phyloP scores from a whole-genome alignment of 2,329 filamentous ascomycete species.

The Dendryphion nanum region DNA sequence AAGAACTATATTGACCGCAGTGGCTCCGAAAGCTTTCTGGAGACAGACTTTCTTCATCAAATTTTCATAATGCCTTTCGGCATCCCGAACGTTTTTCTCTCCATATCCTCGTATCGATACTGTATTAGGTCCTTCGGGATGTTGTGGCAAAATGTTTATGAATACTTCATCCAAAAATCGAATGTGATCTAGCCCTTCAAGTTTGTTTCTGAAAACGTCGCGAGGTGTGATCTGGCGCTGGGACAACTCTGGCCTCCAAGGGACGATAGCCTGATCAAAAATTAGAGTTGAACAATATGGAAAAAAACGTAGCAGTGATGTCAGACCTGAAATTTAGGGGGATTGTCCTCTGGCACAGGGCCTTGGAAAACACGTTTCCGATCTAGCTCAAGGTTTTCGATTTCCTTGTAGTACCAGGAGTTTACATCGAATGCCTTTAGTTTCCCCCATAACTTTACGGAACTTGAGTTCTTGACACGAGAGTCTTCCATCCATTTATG shows the following conservation, averaged over 20 bases:
- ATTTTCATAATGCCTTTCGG: slow-evolving; percentile 18
- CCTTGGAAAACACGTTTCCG: slow-evolving; percentile 20
- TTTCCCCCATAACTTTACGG: slow-evolving; percentile 34
- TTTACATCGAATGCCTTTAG: slow-evolving; percentile 18
- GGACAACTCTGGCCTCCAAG: slow-evolving; percentile 24
- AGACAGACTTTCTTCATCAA: slow-evolving; percentile 18
- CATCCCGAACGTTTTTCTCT: slow-evolving; percentile 13
- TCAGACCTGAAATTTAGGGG: slow-evolving; percentile 9
- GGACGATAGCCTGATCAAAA: slow-evolving; percentile 14
- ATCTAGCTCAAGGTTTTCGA: slow-evolving; percentile 14
- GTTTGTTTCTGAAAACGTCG: slow-evolving; percentile 25
- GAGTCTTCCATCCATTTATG: slow-evolving; percentile 28
- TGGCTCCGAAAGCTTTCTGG: slow-evolving; percentile 8
- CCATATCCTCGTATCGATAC: slow-evolving; percentile 23
- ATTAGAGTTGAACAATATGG: too few species aligned
- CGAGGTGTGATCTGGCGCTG: slow-evolving; percentile 12
- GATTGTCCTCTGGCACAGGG: slow-evolving; percentile 12
- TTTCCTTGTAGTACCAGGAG: slow-evolving; percentile 22
- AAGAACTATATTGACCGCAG: slow-evolving; percentile 22
- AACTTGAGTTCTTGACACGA: slow-evolving; percentile 19
- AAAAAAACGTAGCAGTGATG: too few species aligned
- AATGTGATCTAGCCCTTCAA: slow-evolving; percentile 27
- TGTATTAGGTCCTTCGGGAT: slow-evolving; percentile 6
- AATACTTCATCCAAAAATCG: slow-evolving; percentile 26
- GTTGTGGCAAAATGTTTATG: slow-evolving; percentile 17